phyloP scores from a whole-genome alignment of 1,284 basidiomycete genomes.

The Bjerkandera adusta region DNA sequence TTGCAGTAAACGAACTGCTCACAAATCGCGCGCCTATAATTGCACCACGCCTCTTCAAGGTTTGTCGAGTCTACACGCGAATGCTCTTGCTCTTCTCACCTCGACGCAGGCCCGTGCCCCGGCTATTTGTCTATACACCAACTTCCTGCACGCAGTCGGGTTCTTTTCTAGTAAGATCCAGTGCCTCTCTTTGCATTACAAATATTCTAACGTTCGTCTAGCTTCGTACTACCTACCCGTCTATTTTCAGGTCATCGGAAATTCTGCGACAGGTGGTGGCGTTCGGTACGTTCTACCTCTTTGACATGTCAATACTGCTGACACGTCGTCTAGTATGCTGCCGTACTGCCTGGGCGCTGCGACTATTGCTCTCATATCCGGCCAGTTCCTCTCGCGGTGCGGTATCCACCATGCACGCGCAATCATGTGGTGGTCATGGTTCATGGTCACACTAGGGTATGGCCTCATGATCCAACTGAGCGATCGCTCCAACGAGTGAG shows the following conservation, averaged over 20 bases:
- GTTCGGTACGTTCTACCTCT: conserved; percentile 42
- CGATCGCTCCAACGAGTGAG: conserved; percentile 44
- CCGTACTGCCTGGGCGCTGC: conserved; percentile 70
- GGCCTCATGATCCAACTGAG: conserved; percentile 63
- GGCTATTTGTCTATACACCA: conserved; percentile 22
- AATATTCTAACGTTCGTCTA: conserved; percentile 69
- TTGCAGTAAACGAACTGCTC: conserved; percentile 57
- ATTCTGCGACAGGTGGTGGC: conserved; percentile 67
- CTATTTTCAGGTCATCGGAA: conserved; percentile 64
- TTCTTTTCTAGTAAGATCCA: conserved; percentile 38
- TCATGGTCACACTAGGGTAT: conserved; percentile 55
- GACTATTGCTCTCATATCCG: conserved; percentile 54
- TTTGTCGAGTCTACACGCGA: too few species aligned
- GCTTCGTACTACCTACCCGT: conserved; percentile 26
- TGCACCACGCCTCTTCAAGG: conserved; percentile 72
- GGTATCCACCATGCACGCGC: conserved; percentile 7
- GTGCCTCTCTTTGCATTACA: conserved; percentile 46
- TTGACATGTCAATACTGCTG: neutral
- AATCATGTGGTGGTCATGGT: conserved; percentile 59
- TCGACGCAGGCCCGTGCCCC: neutral
- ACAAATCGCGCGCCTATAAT: conserved; percentile 77
- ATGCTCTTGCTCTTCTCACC: too few species aligned
- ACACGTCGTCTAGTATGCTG: conserved; percentile 53
- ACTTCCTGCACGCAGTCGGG: conserved; percentile 60
- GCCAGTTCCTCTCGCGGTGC: conserved; percentile 44